Base-by-base conservation (phyloP, 192 early-diverging fungal species). In the Physocladia obscura region DNA sequence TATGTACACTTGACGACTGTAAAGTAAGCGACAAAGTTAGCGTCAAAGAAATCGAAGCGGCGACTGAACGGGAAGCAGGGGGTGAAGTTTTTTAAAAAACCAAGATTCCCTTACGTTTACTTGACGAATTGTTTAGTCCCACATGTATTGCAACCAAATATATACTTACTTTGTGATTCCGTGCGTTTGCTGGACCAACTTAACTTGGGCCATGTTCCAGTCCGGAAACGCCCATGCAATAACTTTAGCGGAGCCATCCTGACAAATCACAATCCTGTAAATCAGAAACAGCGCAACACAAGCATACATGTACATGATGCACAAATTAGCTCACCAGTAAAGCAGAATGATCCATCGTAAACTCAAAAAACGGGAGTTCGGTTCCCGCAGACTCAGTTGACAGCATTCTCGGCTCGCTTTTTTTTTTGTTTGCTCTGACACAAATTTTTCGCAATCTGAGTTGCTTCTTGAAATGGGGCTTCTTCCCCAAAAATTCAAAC, bases 91-190 rank as follows among this genome's bases (percentile, higher is more conserved):
- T 47, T 47, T n/a, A 8, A 13, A 60, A 27, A n/a, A n/a, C n/a
- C n/a, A n/a, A n/a, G n/a, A n/a, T 37, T 8, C 15, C 27, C 58
- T 59, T 71, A 71, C 69, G 39, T 71, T 71, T 71, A 48, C 69
- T 71, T n/a, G n/a, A n/a, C n/a, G 6, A 22, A 29, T 8, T 13
- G 29, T 55, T n/a, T 24, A n/a, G 54, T n/a, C 27, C 32, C 13
- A 15, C 13, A 47, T 13, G 44, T 47, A 13, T n/a, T n/a, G n/a
- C n/a, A n/a, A n/a, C n/a, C n/a, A n/a, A n/a, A n/a, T n/a, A n/a
- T n/a, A n/a, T 8, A 44, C 60, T 36, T 50, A 72, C 70, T 84
- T 84, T n/a, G 82, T 84, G 67, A 84, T 84, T 17, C 82, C 82
- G 30, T 81, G 75, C 8, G 82, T 84, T 50, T 75, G 76, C 58